Base-by-base conservation (phyloP, 345 rosid genomes). In the Rhodomyrtus tomentosa region DNA sequence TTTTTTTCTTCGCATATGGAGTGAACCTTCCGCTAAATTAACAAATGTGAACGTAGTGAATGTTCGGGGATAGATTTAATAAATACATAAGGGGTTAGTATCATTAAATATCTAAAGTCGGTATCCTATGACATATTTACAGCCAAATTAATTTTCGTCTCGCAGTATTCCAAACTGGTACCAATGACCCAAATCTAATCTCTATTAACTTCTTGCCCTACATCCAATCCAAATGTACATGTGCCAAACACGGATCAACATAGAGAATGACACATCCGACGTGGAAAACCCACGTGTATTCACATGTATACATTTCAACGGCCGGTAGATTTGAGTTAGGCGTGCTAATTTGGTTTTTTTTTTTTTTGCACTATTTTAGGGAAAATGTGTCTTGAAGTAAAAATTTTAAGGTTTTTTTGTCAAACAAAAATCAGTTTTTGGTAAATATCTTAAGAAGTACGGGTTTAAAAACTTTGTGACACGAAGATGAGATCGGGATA, bases 341-440 rank as follows among this genome's bases (percentile, higher is more conserved):
- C 22, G 10, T 62, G 3, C 5, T 0, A 0, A 1, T 32, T 8
- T 16, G 42, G 0, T 9, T 32, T 7, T 32, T 29, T 29, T 29
- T n/a, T n/a, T n/a, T 29, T 32, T 32, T 62, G 5, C 7, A 29
- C 7, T 29, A 1, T 0, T 32, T 62, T 32, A 1, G 5, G 8
- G 1, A 0, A 29, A 32, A 62, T 29, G 3, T 16, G 3, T 20
- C 3, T 3, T 16, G 11, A 16, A 10, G 21, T 0, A 1, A 0
- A 7, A 27, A 29, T 15, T 7, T 18, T 29, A 1, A 32, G 0
- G 0, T 2, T 4, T 68, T 36, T 16, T 16, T 8, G 24, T 68
- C 0, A 7, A 1, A 68, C 0, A 5, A 32, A 32, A 4, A 62
- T 32, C 8, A 32, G 12, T 2, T 62, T 62, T 62, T 3, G 1